Evolutionary conservation across 73 alveolate species (phyloP), one percentile per base, ranked within the genome.

Genomic region (Symbiodinium natans): DNA sequence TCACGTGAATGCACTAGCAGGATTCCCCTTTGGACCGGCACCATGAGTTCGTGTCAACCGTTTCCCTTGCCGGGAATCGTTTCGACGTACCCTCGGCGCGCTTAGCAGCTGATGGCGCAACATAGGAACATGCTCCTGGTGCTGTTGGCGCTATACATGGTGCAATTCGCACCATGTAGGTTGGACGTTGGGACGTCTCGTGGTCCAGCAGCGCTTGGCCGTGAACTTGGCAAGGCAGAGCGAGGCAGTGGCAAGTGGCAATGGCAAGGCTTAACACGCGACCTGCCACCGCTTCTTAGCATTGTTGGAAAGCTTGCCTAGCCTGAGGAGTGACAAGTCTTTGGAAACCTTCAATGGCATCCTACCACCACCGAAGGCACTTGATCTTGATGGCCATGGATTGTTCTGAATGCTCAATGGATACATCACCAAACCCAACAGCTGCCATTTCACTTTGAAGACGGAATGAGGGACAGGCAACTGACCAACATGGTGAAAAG

Each of bases 21-120:
- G 92, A 84, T 40, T 84, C 33, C 75, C 92, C 75, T n/a, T 9
- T 84, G 27, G 92, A 84, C 52, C 92, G 92, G 52, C 92, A 84
- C 34, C 92, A 84, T 84, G 92, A 84, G 13, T 84, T 84, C 41
- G 92, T 43, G 42, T 38, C 46, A 63, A 84, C 92, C 74, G 92
- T 84, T 31, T 84, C 92, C 27, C 80, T 84, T 19, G 92, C 92
- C 4, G 92, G 92, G 39, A 31, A 84, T 41, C 92, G 92, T 10
- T 84, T 84, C 92, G n/a, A n/a, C 27, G 92, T 42, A 41, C 83
- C 83, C 40, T 31, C 19, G 83, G 83, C 83, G 21, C 21, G 40
- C 11, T 71, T 71, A 29, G 83, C 11, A 17, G 21, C 27, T 31
- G 34, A 23, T 29, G 19, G 34, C 38, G 39, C 17, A n/a, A 10